Evolutionary conservation across 371 early-diverging fungal genomes (phyloP).

Genomic region (Lichtheimia ramosa): DNA sequence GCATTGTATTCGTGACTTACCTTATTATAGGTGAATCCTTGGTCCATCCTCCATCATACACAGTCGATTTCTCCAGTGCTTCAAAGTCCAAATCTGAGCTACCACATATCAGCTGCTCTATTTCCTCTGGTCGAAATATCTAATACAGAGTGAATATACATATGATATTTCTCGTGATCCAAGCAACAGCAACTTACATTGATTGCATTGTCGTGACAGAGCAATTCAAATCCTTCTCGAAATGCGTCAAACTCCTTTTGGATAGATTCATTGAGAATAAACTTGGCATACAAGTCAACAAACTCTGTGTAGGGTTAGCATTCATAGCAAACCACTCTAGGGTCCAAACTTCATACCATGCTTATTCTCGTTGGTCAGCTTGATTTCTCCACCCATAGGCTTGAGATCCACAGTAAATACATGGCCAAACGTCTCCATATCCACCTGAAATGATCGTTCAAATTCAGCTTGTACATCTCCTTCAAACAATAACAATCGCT

Average conservation of each 20-base stretch:
- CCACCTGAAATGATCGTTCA: conserved; percentile 71
- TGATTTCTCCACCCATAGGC: conserved; percentile 60
- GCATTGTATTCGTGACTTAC: conserved; percentile 16
- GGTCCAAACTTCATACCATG: conserved; percentile 19
- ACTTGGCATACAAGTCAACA: conserved; percentile 73
- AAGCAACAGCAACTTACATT: conserved; percentile 37
- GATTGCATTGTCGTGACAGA: conserved; percentile 83
- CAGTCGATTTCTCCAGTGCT: conserved; percentile 79
- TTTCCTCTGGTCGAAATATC: conserved; percentile 91
- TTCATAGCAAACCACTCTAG: too few relatives aligned
- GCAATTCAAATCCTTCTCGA: conserved; percentile 85
- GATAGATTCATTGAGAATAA: conserved; percentile 72
- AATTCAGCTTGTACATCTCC: conserved; percentile 61
- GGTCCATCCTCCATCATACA: conserved; percentile 88
- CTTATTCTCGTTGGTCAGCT: conserved; percentile 66
- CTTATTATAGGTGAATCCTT: conserved; percentile 64
- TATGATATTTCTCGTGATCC: neutral
- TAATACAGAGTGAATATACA: conserved; percentile 10
- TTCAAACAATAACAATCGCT: conserved; percentile 54
- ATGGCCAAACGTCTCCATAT: conserved; percentile 66
- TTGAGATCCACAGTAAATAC: conserved; percentile 56
- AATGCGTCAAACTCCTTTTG: conserved; percentile 85
- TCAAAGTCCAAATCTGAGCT: conserved; percentile 86
- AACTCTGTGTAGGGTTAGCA: conserved; percentile 45
- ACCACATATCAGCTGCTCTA: conserved; percentile 96